phyloP scores from a whole-genome alignment of 164 flowering plant genomes.

The Warburgia ugandensis region DNA sequence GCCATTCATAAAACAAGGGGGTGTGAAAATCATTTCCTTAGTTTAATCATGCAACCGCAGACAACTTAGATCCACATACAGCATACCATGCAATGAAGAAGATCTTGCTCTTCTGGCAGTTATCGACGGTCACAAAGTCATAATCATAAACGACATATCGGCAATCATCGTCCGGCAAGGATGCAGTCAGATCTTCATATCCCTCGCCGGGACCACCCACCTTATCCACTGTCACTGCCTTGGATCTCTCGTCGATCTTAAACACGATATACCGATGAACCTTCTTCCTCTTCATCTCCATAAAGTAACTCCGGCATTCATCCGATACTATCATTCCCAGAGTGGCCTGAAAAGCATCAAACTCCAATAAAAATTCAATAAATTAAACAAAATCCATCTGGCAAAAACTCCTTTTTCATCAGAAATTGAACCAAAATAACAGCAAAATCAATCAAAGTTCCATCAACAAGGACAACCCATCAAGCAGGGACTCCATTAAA shows the following conservation, averaged over 20 bases:
- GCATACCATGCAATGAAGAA: conserved; percentile 94
- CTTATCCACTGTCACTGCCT: conserved; percentile 75
- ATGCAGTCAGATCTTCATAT: conserved; percentile 72
- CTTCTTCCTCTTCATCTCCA: conserved; percentile 98
- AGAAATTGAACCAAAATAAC: background rate
- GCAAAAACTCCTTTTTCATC: background rate
- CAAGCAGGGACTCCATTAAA: background rate
- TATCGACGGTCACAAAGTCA: conserved; percentile 87
- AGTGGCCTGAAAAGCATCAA: conserved; percentile 48
- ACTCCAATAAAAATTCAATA: too few relatives aligned
- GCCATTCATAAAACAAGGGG: too few relatives aligned
- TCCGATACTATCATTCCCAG: conserved; percentile 87
- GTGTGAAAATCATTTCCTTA: too few relatives aligned
- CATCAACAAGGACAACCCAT: background rate
- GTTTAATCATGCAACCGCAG: too few relatives aligned
- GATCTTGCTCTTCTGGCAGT: conserved; percentile 94
- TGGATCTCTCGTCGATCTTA: conserved; percentile 84
- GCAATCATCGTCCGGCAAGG: conserved; percentile 86
- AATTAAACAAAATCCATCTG: background rate
- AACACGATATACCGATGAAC: conserved; percentile 77
- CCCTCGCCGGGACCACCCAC: conserved; percentile 77
- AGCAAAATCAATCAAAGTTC: too few relatives aligned
- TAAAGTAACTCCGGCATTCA: conserved; percentile 80
- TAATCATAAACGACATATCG: conserved; percentile 94
- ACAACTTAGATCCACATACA: too few relatives aligned